phyloP scores from a whole-genome alignment of 2,329 filamentous ascomycete species.

The Exophiala calicioides region DNA sequence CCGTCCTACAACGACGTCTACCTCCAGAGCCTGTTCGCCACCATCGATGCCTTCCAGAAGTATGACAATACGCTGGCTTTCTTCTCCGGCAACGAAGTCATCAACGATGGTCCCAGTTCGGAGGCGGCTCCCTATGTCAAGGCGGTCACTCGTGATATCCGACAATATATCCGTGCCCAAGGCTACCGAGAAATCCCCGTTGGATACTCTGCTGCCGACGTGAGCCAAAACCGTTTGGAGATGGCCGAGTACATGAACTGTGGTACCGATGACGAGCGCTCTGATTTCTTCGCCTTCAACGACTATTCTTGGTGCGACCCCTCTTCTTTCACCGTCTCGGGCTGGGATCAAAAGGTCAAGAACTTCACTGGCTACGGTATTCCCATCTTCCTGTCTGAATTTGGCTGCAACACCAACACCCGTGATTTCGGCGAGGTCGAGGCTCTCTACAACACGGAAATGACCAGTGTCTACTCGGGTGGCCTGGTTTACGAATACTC shows the following conservation, averaged over 20 bases:
- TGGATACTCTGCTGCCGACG: constrained; percentile 76
- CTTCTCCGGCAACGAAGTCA: constrained; percentile 80
- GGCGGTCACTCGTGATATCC: constrained; percentile 75
- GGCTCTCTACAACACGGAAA: constrained; percentile 76
- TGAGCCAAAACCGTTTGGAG: constrained; percentile 80
- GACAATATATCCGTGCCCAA: constrained; percentile 65
- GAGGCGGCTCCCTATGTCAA: constrained; percentile 72
- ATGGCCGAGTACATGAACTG: constrained; percentile 94
- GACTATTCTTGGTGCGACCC: constrained; percentile 85
- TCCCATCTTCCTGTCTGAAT: constrained; percentile 93
- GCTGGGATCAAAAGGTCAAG: constrained; percentile 86
- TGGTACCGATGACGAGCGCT: constrained; percentile 76
- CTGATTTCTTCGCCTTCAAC: constrained; percentile 88
- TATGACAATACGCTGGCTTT: constrained; percentile 87
- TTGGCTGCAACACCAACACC: constrained; percentile 80
- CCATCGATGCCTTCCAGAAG: constrained; percentile 77
- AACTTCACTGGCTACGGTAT: constrained; percentile 84
- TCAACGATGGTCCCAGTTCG: constrained; percentile 69
- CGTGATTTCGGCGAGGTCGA: constrained; percentile 79
- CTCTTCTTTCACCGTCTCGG: constrained; percentile 67
- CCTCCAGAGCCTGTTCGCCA: constrained; percentile 82
- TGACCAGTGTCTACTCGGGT: constrained; percentile 90
- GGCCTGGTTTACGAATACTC: constrained; percentile 96
- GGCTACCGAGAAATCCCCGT: constrained; percentile 69
- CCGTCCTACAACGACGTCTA: constrained; percentile 85